Conservation (phyloP, 495 filamentous ascomycete genomes). For the Daldinia childiae region DNA sequence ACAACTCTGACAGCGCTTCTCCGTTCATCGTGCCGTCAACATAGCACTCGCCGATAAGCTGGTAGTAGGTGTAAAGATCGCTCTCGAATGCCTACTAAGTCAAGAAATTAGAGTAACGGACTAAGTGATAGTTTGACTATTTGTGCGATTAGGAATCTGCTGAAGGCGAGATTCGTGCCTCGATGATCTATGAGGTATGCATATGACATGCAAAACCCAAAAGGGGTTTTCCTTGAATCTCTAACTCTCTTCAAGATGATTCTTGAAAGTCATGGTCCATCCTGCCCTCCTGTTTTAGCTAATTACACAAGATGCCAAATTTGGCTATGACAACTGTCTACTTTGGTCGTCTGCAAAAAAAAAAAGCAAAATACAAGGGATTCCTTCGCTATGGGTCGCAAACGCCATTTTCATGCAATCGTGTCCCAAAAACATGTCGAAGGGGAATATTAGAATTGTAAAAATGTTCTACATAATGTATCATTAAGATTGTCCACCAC, state of each 20-base stretch:
- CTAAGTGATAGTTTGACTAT: not conserved
- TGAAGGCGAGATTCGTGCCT: conserved; percentile 21
- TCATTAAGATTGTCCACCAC: conserved; percentile 36
- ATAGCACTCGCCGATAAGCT: too few species aligned
- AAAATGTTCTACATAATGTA: conserved; percentile 27
- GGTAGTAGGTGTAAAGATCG: too few species aligned
- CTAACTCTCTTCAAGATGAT: conserved; percentile 19
- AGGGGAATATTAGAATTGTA: conserved; percentile 22
- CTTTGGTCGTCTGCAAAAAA: conserved; percentile 9
- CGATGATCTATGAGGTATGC: conserved; percentile 36
- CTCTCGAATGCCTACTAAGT: not conserved
- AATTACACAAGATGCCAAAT: conserved; percentile 39
- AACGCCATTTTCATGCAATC: conserved; percentile 46
- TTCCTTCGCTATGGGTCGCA: conserved; percentile 36
- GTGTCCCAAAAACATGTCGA: conserved; percentile 17
- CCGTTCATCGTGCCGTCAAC: too few species aligned
- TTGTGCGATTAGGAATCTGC: not conserved
- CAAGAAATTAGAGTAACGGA: not conserved
- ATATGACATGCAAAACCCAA: conserved; percentile 18
- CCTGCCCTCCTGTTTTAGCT: conserved; percentile 19
- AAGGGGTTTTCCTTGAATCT: conserved; percentile 4
- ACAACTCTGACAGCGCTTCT: too few species aligned
- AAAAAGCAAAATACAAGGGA: conserved; percentile 33
- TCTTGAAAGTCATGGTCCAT: conserved; percentile 18
- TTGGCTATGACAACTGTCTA: conserved; percentile 24